Conservation (phyloP, 2,329 filamentous ascomycete genomes). For the Nemania serpens region DNA sequence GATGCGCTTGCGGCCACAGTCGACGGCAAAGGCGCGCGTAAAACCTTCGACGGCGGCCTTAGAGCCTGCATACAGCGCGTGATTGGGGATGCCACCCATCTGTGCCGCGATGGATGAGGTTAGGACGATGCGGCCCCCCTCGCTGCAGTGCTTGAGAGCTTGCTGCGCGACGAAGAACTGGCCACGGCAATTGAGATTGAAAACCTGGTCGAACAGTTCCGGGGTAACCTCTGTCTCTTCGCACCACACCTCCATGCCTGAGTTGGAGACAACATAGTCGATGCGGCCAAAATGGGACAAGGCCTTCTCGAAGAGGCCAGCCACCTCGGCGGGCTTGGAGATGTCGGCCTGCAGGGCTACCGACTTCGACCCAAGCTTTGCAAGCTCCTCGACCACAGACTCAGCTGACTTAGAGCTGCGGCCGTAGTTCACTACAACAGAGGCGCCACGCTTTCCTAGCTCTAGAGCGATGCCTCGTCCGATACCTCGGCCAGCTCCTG, state of each 20-base stretch:
- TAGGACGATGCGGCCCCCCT: constrained; percentile 72
- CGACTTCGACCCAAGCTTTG: constrained; percentile 60
- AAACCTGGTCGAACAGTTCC: constrained; percentile 73
- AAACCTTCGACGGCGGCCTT: constrained; percentile 77
- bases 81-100: constrained; percentile 69
- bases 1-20: constrained; percentile 69
- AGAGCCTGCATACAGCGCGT: constrained; percentile 72
- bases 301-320: constrained; percentile 67
- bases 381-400: constrained; percentile 58
- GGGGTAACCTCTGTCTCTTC: constrained; percentile 70
- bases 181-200: constrained; percentile 71
- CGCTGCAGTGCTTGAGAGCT: constrained; percentile 71
- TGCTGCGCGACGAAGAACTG: constrained; percentile 81
- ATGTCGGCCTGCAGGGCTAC: constrained; percentile 69
- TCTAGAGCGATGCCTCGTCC: constrained; percentile 69
- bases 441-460: constrained; percentile 67
- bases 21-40: constrained; percentile 72
- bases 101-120: constrained; percentile 72
- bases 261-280: constrained; percentile 75
- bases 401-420: constrained; percentile 61
- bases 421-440: constrained; percentile 70
- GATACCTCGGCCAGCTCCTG: constrained; percentile 68
- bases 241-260: constrained; percentile 73
- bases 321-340: constrained; percentile 62
- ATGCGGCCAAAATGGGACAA: constrained; percentile 69